Conservation (phyloP, 441 rosid genomes). For the Populus hybrid region DNA sequence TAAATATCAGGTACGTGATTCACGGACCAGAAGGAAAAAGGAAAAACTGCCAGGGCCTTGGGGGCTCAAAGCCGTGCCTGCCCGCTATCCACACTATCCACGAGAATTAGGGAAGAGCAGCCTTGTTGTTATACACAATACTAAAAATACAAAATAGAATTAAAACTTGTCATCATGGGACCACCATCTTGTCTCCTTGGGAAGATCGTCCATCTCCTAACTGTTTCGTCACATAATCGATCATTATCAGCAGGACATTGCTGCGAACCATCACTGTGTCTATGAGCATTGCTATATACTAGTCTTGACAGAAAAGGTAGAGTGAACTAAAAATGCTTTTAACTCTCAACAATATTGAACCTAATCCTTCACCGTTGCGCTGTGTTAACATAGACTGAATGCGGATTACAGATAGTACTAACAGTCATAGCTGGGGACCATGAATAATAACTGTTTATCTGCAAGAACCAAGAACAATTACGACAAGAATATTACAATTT, state of each 20-base stretch:
- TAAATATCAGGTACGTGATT: conserved; percentile 1
- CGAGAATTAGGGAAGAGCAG: neutral
- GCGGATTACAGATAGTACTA: conserved; percentile 91
- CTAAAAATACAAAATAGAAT: conserved; percentile 13
- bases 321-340: neutral
- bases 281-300: neutral
- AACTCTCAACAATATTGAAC: neutral
- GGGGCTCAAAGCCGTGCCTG: neutral
- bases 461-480: conserved; percentile 11
- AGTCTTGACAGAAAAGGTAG: neutral
- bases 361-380: conserved; percentile 82
- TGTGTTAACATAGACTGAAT: conserved; percentile 97
- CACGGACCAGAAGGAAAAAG: neutral
- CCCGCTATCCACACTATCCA: neutral
- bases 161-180: conserved; percentile 95
- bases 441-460: conserved; percentile 92
- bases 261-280: conserved; percentile 32
- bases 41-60: neutral
- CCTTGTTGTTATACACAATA: conserved; percentile 14
- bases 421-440: conserved; percentile 99
- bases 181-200: conserved; percentile 97
- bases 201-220: conserved; percentile 89
- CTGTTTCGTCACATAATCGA: conserved; percentile 85
- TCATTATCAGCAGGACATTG: conserved; percentile 95
- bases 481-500: neutral